Conservation (phyloP, 2,329 filamentous ascomycete species). For the Calycina herbarum region DNA sequence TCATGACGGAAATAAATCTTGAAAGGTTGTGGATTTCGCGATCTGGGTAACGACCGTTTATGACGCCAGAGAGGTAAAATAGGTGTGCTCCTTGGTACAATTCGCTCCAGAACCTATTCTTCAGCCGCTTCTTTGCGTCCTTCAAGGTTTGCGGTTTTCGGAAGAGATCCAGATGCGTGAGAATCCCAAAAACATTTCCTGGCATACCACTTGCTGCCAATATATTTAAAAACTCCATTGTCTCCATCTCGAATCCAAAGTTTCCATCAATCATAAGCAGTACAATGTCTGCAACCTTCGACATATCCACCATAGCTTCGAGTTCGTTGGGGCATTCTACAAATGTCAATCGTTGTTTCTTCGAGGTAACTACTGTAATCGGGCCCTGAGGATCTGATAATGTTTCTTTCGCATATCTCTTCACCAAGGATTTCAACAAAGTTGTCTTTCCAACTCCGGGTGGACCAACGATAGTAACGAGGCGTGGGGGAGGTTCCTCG, state of each 20-base stretch:
- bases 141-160: constrained; percentile 88
- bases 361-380: constrained; percentile 94
- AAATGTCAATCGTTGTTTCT: constrained; percentile 91
- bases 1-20: constrained; percentile 96
- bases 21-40: constrained; percentile 95
- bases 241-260: constrained; percentile 99
- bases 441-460: constrained; percentile 96
- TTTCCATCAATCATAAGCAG: constrained; percentile 98
- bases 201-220: constrained; percentile 96
- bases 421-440: constrained; percentile 88
- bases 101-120: constrained; percentile 95
- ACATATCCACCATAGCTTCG: constrained; percentile 93
- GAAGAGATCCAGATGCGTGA: constrained; percentile 95
- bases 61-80: constrained; percentile 93
- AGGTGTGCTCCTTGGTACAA: constrained; percentile 95
- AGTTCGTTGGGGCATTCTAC: constrained; percentile 97
- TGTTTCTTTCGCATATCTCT: constrained; percentile 93
- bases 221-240: constrained; percentile 98
- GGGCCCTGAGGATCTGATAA: constrained; percentile 87
- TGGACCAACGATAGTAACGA: constrained; percentile 92
- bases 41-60: constrained; percentile 95
- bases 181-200: constrained; percentile 94
- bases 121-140: constrained; percentile 92
- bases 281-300: constrained; percentile 96
- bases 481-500: constrained; percentile 89